Evolutionary conservation across 1,284 basidiomycete genomes (phyloP).

Genomic region (Rhodotorula mucilaginosa): DNA sequence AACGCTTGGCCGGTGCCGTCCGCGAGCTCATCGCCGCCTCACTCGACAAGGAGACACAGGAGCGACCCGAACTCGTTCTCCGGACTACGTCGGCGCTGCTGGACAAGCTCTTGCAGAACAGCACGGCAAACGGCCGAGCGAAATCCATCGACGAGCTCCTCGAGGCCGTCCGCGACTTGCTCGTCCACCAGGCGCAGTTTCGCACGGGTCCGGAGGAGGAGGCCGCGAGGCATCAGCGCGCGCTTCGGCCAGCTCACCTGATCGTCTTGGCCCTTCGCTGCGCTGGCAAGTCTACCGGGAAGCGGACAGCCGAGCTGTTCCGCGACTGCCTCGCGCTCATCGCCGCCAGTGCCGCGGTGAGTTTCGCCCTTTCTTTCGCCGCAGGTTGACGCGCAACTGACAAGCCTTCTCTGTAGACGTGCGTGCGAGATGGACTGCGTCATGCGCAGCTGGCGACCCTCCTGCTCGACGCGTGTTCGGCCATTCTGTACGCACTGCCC

Average conservation of each 20-base stretch:
- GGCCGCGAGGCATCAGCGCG: background rate
- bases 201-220: background rate
- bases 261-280: conserved; percentile 29
- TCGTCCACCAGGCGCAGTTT: background rate
- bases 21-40: background rate
- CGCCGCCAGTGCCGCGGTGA: conserved; percentile 19
- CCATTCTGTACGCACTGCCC: conserved; percentile 29
- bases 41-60: background rate
- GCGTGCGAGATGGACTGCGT: background rate
- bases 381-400: background rate
- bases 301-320: conserved; percentile 22
- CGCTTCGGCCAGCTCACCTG: conserved; percentile 18
- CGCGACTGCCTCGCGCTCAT: conserved; percentile 16
- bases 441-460: conserved; percentile 11
- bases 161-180: conserved; percentile 15
- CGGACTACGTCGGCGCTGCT: conserved; percentile 28
- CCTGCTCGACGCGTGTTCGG: conserved; percentile 32
- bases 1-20: conserved; percentile 25
- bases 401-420: background rate
- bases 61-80: background rate
- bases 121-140: conserved; percentile 2
- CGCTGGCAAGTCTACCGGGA: conserved; percentile 3
- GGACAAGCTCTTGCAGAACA: conserved; percentile 31
- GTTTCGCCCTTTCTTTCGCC: background rate
- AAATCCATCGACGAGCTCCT: conserved; percentile 22